Evolutionary conservation across 495 filamentous ascomycete genomes (phyloP), one percentile per base, ranked within the genome.

Genomic region (Xylona heveae): DNA sequence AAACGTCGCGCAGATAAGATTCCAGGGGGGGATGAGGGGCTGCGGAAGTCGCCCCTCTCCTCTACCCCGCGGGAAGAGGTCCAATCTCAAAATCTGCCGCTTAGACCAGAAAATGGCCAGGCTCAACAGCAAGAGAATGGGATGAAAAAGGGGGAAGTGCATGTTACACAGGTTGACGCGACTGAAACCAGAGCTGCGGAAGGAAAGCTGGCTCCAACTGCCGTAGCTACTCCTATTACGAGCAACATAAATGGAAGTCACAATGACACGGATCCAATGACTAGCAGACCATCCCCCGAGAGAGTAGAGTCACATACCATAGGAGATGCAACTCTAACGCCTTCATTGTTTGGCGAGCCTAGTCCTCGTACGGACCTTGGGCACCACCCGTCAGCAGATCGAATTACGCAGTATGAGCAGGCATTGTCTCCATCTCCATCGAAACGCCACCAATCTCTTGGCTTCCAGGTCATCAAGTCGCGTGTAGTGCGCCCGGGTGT

Each of bases 361-460:
- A 33, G 34, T 30, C 35, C 35, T 24, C 42, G 42, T 21, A 18
- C 38, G 20, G 25, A 6, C 33, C 19, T 21, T 36, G 35, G 28
- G 18, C 37, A 42, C 19, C 37, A 53, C 28, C 59, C 66, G 34
- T 55, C 55, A 10, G 64, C 62, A 23, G 68, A 74, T 48, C 66
- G 67, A 28, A 73, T 84, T 42, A 59, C 52, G 25, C 68, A 81
- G 48, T 73, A 90, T 59, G 81, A 84, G 47, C 69, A 64, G 47
- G 68, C 68, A 23, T 45, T 60, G 18, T 50, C 44, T 22, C 55
- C 50, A 31, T 53, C 49, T 24, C 46, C 50, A 34, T 55, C 51
- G 40, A 64, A 57, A 38, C 54, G 54, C 23, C 42, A 54, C 31
- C 48, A 54, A 21, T 60, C 58, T 7, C 52, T 49, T 36, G 61